Conservation (phyloP, 1,284 basidiomycete genomes). For the Spongispora temasekensis region DNA sequence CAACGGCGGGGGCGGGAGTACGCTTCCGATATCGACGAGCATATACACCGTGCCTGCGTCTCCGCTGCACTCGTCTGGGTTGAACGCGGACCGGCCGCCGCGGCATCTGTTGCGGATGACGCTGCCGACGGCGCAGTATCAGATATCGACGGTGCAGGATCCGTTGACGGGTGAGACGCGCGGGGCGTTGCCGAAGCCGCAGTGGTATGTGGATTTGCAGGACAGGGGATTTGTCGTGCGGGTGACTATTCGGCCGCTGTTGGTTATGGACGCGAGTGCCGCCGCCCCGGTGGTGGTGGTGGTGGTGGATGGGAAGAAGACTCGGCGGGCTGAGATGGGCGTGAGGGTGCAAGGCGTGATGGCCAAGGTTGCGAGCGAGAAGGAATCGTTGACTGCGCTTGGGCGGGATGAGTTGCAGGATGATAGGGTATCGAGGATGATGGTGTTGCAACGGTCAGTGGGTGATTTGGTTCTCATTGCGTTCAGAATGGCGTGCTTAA, state of each 20-base stretch:
- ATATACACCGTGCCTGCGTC: conserved; percentile 76
- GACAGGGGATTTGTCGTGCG: conserved; percentile 67
- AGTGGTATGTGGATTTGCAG: conserved; percentile 74
- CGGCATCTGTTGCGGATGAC: conserved; percentile 76
- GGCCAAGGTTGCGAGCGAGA: conserved; percentile 68
- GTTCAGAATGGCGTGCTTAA: too few species aligned
- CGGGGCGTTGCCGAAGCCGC: conserved; percentile 65
- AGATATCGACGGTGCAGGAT: conserved; percentile 67
- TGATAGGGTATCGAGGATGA: conserved; percentile 61
- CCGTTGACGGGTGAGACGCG: conserved; percentile 76
- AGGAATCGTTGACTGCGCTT: conserved; percentile 65
- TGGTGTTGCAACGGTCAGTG: conserved; percentile 59
- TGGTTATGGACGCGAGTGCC: too few species aligned
- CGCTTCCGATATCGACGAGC: conserved; percentile 54
- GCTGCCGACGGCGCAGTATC: conserved; percentile 82
- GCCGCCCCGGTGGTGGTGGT: too few species aligned
- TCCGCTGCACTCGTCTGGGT: conserved; percentile 73
- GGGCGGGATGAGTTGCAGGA: conserved; percentile 75
- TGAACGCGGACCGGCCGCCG: conserved; percentile 57
- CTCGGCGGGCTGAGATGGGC: too few species aligned
- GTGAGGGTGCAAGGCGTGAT: conserved; percentile 57
- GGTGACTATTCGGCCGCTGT: conserved; percentile 55
- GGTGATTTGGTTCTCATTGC: background rate
- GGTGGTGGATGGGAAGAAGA: too few species aligned
- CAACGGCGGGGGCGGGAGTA: conserved; percentile 6